These are phyloP conservation scores for Populus hybrid DNA, from an alignment of 441 rosid species.

Conservation along the genomic window DNA sequence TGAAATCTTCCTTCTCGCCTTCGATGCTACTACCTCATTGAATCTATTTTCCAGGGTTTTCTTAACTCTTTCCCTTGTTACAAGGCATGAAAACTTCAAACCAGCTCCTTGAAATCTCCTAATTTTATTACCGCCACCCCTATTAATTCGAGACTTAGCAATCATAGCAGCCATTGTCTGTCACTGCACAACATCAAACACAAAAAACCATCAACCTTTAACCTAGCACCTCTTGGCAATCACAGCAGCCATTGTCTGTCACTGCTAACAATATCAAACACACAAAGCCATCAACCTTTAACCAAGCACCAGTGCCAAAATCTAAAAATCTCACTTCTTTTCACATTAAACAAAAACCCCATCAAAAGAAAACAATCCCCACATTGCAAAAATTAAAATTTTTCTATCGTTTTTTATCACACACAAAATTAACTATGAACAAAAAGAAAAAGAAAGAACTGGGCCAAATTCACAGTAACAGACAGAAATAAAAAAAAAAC, in stretches of 20 bases:
- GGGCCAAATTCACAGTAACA: not conserved
- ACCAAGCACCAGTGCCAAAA: not conserved
- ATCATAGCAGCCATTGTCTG: constrained; percentile 35
- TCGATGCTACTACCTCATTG: not conserved
- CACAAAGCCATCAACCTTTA: not conserved
- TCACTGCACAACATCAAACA: constrained; percentile 23
- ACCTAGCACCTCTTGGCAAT: constrained; percentile 17
- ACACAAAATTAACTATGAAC: not conserved
- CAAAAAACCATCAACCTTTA: not conserved
- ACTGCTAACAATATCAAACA: constrained; percentile 23
- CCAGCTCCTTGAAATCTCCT: constrained; percentile 11
- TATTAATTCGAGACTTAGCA: constrained; percentile 22
- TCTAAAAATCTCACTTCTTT: not conserved
- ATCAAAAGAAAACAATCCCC: not conserved
- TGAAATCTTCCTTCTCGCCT: not conserved
- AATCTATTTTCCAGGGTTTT: not conserved
- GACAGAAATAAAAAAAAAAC: not conserved
- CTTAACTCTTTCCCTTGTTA: constrained; percentile 18
- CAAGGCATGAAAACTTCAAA: constrained; percentile 7
- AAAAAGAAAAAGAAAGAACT: not conserved
- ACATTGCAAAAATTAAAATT: not conserved
- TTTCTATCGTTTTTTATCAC: not conserved
- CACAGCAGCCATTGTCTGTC: constrained; percentile 32
- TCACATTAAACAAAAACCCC: not conserved
- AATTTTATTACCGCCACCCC: constrained; percentile 6